Percentiles rank a stretch among this genome's conserved stretches.
Conservation (phyloP, 2,329 filamentous ascomycete species). For the Cytospora chrysosperma region DNA sequence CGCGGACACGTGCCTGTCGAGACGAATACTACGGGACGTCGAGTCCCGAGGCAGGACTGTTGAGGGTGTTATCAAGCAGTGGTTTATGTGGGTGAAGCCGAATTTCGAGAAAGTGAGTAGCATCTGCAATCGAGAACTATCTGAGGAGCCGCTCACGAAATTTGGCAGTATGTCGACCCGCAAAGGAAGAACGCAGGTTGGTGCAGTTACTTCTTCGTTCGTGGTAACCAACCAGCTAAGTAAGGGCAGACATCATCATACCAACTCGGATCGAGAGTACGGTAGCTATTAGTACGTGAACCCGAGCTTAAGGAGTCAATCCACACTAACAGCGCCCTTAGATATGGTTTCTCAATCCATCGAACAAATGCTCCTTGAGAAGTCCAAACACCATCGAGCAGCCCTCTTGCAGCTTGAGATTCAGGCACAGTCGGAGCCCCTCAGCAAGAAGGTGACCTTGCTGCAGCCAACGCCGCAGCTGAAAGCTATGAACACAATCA, state of each 20-base stretch:
- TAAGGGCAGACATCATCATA: slow-evolving; percentile 75
- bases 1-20: slow-evolving; percentile 85
- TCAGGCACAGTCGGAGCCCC: slow-evolving; percentile 66
- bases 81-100: slow-evolving; percentile 94
- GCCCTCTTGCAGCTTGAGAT: slow-evolving; percentile 75
- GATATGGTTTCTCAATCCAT: slow-evolving; percentile 91
- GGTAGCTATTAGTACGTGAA: slow-evolving; percentile 72
- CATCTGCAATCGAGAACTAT: background rate
- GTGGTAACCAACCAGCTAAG: slow-evolving; percentile 21
- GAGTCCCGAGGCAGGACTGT: slow-evolving; percentile 86
- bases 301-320: background rate
- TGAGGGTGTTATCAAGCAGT: slow-evolving; percentile 96
- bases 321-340: slow-evolving; percentile 5
- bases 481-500: slow-evolving; percentile 83
- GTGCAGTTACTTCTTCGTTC: slow-evolving; percentile 25
- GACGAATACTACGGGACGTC: slow-evolving; percentile 85
- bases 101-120: slow-evolving; percentile 74
- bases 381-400: slow-evolving; percentile 78
- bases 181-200: slow-evolving; percentile 80
- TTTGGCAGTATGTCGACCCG: slow-evolving; percentile 74
- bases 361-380: slow-evolving; percentile 79
- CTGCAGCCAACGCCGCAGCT: slow-evolving; percentile 78
- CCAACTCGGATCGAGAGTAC: slow-evolving; percentile 92
- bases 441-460: slow-evolving; percentile 73
- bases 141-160: slow-evolving; percentile 22